Percentiles rank a stretch among this genome's conserved stretches.
Conservation (phyloP, 495 filamentous ascomycete genomes). For the Trichoderma virens region DNA sequence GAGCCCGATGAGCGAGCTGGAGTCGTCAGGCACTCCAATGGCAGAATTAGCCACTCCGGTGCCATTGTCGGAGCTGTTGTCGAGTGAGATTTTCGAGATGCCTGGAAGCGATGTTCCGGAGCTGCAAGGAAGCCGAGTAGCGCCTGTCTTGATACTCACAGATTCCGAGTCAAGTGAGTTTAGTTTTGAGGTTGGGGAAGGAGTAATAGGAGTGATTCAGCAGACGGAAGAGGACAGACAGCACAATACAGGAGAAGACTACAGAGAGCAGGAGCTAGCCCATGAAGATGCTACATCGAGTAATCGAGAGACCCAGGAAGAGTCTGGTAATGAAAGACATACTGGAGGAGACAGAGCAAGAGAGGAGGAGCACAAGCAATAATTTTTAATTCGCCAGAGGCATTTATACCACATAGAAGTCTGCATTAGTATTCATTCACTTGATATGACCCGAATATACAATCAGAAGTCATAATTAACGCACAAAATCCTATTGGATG, state of each 20-base stretch:
- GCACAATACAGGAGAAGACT: not conserved
- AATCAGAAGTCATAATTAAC: not conserved
- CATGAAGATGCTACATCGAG: not conserved
- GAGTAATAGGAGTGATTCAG: not conserved
- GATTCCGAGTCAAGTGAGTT: not conserved
- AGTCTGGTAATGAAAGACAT: not conserved
- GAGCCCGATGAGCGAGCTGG: not conserved
- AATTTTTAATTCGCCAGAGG: not conserved
- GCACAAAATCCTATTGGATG: too few relatives aligned
- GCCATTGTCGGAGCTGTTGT: not conserved
- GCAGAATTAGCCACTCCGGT: not conserved
- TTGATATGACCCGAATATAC: not conserved
- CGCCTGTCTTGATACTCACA: not conserved
- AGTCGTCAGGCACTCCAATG: not conserved
- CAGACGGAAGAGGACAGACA: not conserved
- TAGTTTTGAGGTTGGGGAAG: not conserved
- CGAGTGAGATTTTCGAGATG: not conserved
- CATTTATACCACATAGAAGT: not conserved
- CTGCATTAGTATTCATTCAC: not conserved
- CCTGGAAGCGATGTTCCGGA: slow-evolving; percentile 1
- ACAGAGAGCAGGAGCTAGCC: too few relatives aligned
- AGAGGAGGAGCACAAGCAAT: not conserved
- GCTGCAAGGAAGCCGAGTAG: not conserved
- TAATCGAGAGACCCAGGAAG: not conserved
- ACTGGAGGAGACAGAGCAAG: not conserved